Percentiles rank a stretch among this genome's conserved stretches.
Conservation (phyloP, 2,329 filamentous ascomycete genomes). For the Colletotrichum spaethianum region DNA sequence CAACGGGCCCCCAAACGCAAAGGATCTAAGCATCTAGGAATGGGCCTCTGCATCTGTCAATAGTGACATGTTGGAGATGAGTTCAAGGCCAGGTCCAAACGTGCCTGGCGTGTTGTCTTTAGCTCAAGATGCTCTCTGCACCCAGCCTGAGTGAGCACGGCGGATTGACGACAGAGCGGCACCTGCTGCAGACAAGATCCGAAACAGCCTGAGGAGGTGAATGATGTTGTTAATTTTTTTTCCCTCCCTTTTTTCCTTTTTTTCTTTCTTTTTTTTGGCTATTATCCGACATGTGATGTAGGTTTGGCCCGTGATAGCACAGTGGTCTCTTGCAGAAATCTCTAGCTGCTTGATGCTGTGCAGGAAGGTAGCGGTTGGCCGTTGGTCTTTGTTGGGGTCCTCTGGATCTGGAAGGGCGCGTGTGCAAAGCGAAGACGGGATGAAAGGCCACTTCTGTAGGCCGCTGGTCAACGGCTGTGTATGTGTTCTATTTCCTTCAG, state of each 20-base stretch:
- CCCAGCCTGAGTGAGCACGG: slow-evolving; percentile 9
- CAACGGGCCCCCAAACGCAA: neutral
- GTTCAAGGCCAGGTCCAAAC: slow-evolving; percentile 5
- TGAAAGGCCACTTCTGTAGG: slow-evolving; percentile 6
- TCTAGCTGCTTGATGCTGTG: slow-evolving; percentile 2
- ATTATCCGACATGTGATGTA: neutral
- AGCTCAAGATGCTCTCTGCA: slow-evolving; percentile 2
- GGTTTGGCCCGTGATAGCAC: neutral
- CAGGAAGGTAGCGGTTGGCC: neutral
- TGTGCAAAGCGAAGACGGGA: neutral
- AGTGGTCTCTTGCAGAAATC: slow-evolving; percentile 2
- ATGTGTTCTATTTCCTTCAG: neutral
- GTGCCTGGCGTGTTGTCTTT: neutral
- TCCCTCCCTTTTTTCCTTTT: too few species aligned
- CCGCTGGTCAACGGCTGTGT: neutral
- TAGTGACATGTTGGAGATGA: neutral
- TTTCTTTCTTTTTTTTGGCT: neutral
- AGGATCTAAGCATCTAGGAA: neutral
- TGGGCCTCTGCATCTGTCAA: slow-evolving; percentile 9
- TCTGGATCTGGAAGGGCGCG: neutral
- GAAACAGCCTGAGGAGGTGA: neutral
- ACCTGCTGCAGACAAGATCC: slow-evolving; percentile 28
- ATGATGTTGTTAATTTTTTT: too few species aligned
- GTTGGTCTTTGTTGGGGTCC: neutral
- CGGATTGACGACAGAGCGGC: slow-evolving; percentile 9